These are phyloP conservation scores for Leccinum fallax DNA, from an alignment of 1,284 basidiomycete genomes.

Conservation along the genomic window DNA sequence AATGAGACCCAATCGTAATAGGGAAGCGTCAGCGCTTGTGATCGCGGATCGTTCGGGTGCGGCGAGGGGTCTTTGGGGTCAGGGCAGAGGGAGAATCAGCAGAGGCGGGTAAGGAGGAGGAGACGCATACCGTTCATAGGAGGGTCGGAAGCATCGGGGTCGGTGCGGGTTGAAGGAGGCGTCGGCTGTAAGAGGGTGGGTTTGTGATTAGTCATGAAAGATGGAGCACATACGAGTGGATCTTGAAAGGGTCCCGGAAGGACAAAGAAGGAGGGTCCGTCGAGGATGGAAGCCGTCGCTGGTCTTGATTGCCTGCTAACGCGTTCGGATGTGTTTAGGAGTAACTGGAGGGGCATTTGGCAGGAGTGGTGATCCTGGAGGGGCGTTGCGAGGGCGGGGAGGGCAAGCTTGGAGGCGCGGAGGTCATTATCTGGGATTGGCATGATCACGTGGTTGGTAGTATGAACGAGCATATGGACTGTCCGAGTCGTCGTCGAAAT, in stretches of 20 bases:
- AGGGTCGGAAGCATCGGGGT: conserved; percentile 20
- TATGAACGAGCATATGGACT: conserved; percentile 5
- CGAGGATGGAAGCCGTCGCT: conserved; percentile 52
- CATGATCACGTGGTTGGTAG: conserved; percentile 32
- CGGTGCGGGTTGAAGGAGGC: conserved; percentile 4
- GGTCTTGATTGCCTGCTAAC: conserved; percentile 43
- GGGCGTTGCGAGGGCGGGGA: conserved; percentile 25
- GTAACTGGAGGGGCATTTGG: conserved; percentile 38
- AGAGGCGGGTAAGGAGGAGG: conserved; percentile 1
- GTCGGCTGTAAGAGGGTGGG: conserved; percentile 8
- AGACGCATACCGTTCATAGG: conserved; percentile 28
- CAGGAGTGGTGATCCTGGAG: conserved; percentile 25
- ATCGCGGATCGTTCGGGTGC: conserved; percentile 16
- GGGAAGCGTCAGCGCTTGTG: conserved; percentile 27
- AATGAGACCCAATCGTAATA: conserved; percentile 79
- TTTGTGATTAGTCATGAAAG: neutral
- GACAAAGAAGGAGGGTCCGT: conserved; percentile 33
- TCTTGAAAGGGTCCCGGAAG: conserved; percentile 23
- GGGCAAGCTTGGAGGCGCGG: conserved; percentile 13
- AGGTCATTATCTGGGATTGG: conserved; percentile 24
- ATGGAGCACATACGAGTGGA: conserved; percentile 11
- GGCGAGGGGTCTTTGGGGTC: conserved; percentile 16
- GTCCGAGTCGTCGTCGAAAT: neutral
- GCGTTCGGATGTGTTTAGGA: conserved; percentile 25
- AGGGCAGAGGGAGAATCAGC: conserved; percentile 31